Evolutionary conservation across 106 monocot species (phyloP).

Genomic region (Acorus calamus): DNA sequence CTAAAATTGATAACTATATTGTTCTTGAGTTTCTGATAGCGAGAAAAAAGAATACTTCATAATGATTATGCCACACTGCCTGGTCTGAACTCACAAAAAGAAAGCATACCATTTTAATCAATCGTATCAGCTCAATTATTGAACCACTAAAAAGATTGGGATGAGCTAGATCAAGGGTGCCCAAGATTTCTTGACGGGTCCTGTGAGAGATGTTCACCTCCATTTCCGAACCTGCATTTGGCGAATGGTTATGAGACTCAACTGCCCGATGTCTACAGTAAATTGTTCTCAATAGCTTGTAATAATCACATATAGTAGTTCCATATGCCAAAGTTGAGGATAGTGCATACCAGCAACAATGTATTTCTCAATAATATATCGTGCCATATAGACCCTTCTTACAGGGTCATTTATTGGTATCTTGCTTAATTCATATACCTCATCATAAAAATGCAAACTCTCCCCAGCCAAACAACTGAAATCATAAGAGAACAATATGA

Average conservation of each 20-base stretch:
- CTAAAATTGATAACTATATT: too few relatives aligned
- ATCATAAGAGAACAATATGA: not conserved
- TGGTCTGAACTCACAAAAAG: too few relatives aligned
- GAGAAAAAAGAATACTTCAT: too few relatives aligned
- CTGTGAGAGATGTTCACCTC: slow-evolving; percentile 36
- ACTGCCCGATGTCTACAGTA: too few relatives aligned
- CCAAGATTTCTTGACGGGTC: slow-evolving; percentile 26
- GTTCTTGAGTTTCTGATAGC: too few relatives aligned
- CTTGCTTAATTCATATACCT: slow-evolving; percentile 18
- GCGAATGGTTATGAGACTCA: not conserved
- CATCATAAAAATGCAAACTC: slow-evolving; percentile 32
- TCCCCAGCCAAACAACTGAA: slow-evolving; percentile 36
- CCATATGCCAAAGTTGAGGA: too few relatives aligned
- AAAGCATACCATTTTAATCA: slow-evolving; percentile 17
- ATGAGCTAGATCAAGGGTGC: slow-evolving; percentile 16
- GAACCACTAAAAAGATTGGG: slow-evolving; percentile 23
- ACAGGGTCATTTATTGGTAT: slow-evolving; percentile 25
- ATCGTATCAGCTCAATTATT: slow-evolving; percentile 12
- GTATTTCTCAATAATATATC: slow-evolving; percentile 30
- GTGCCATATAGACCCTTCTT: slow-evolving; percentile 30
- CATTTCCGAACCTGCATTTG: slow-evolving; percentile 25
- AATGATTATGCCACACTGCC: too few relatives aligned
- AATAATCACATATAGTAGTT: too few relatives aligned
- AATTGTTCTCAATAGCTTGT: too few relatives aligned
- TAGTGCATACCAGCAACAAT: slow-evolving; percentile 12